Evolutionary conservation across 352 stramenopile species (phyloP).

Genomic region (Phytophthora tentaculata): DNA sequence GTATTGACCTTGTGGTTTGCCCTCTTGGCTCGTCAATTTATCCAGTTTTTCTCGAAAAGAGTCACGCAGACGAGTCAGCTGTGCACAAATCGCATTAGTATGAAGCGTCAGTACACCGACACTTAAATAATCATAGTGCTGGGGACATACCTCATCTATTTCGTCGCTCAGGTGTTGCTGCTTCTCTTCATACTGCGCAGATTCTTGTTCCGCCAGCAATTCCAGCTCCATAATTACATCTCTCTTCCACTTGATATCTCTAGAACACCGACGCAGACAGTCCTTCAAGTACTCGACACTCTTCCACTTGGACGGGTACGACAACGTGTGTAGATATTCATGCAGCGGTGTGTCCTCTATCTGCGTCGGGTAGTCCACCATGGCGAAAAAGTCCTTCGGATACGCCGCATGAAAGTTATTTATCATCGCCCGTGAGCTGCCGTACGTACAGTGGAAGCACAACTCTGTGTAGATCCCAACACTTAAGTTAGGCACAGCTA

Average conservation of each 20-base stretch:
- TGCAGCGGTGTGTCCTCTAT: conserved; percentile 69
- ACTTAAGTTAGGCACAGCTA: not conserved
- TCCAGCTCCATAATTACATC: conserved; percentile 76
- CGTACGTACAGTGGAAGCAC: conserved; percentile 80
- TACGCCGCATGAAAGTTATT: conserved; percentile 56
- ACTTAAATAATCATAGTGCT: not conserved
- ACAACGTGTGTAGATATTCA: conserved; percentile 66
- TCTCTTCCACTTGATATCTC: conserved; percentile 84
- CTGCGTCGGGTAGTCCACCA: conserved; percentile 78
- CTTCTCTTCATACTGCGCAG: conserved; percentile 46
- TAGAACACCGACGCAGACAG: conserved; percentile 71
- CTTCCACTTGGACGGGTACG: conserved; percentile 69
- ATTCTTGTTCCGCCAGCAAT: conserved; percentile 70
- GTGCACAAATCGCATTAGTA: not conserved
- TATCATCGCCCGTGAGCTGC: conserved; percentile 53
- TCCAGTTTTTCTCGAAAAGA: conserved; percentile 72
- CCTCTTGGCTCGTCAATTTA: conserved; percentile 28
- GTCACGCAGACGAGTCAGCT: conserved; percentile 65
- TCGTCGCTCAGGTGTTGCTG: conserved; percentile 69
- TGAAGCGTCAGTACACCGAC: not conserved
- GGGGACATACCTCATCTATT: conserved; percentile 63
- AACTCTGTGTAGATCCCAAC: conserved; percentile 37
- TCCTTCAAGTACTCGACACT: conserved; percentile 87
- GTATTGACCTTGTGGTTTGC: conserved; percentile 43
- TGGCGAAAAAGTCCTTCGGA: conserved; percentile 61